Percentiles rank a stretch among this genome's conserved stretches.
Conservation (phyloP, 2,329 filamentous ascomycete genomes). For the Elsinoe necatrix region DNA sequence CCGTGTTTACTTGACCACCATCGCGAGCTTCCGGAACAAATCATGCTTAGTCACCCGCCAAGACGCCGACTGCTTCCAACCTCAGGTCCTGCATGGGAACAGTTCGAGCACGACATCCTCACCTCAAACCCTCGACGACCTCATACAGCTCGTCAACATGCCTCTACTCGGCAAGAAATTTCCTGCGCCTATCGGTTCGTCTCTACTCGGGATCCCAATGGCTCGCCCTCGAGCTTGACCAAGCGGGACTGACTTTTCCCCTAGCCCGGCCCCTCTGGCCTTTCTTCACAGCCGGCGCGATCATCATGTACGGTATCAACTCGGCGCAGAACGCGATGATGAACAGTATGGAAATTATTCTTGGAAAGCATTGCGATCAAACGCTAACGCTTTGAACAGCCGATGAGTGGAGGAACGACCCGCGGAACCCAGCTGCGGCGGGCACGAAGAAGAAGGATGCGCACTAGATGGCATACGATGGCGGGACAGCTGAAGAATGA, state of each 20-base stretch:
- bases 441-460: conserved; percentile 6
- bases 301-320: conserved; percentile 91
- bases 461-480: background rate
- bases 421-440: conserved; percentile 59
- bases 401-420: conserved; percentile 95
- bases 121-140: conserved; percentile 16
- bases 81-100: conserved; percentile 11
- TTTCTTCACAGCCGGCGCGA: conserved; percentile 80
- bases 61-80: conserved; percentile 9
- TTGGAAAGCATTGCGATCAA: background rate
- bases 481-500: too few species aligned
- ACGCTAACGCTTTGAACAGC: conserved; percentile 43
- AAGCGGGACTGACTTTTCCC: conserved; percentile 17
- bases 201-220: background rate
- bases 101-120: conserved; percentile 14
- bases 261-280: conserved; percentile 83
- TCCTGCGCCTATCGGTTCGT: conserved; percentile 42
- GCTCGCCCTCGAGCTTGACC: background rate
- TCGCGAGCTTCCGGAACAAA: conserved; percentile 12
- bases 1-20: too few species aligned
- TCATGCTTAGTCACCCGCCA: conserved; percentile 10
- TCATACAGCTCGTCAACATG: conserved; percentile 28
- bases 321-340: conserved; percentile 68
- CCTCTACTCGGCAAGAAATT: conserved; percentile 46
- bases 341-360: conserved; percentile 58